These are phyloP conservation scores for Chloris gayana DNA, from an alignment of 176 grass and related monocot genomes.

Conservation along the genomic window DNA sequence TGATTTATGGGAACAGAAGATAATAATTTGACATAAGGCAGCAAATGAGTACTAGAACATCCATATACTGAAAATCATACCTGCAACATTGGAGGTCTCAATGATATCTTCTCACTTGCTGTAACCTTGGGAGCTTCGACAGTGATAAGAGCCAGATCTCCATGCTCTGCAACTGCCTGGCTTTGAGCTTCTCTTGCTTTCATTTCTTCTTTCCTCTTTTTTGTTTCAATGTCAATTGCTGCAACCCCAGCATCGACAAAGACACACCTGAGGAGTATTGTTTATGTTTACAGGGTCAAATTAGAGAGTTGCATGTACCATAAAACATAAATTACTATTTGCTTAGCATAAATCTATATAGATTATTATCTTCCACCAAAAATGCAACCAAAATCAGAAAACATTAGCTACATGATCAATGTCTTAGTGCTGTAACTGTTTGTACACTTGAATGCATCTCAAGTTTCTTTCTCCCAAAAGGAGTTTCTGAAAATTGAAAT, in stretches of 20 bases:
- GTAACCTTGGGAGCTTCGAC: slow-evolving; percentile 76
- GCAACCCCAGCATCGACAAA: slow-evolving; percentile 98
- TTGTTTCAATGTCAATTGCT: slow-evolving; percentile 89
- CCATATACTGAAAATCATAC: slow-evolving; percentile 42
- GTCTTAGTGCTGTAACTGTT: background rate
- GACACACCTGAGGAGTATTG: slow-evolving; percentile 73
- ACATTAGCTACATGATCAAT: slow-evolving; percentile 24
- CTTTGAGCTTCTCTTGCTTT: slow-evolving; percentile 92
- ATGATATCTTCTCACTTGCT: slow-evolving; percentile 68
- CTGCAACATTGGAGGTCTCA: slow-evolving; percentile 97
- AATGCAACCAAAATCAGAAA: slow-evolving; percentile 15
- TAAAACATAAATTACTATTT: slow-evolving; percentile 10
- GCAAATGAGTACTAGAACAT: slow-evolving; percentile 24
- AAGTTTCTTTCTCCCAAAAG: slow-evolving; percentile 12
- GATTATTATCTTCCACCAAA: slow-evolving; percentile 13
- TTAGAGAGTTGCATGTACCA: background rate
- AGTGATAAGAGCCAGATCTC: slow-evolving; percentile 90
- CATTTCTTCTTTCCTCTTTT: slow-evolving; percentile 96
- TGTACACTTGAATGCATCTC: background rate
- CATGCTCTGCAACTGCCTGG: slow-evolving; percentile 70
- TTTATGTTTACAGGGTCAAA: slow-evolving; percentile 31
- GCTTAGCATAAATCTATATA: background rate
- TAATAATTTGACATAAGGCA: slow-evolving; percentile 19
- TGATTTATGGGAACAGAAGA: slow-evolving; percentile 3
- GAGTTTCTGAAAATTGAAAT: background rate